Conservation (phyloP, 2,329 filamentous ascomycete genomes). For the Colletotrichum plurivorum region DNA sequence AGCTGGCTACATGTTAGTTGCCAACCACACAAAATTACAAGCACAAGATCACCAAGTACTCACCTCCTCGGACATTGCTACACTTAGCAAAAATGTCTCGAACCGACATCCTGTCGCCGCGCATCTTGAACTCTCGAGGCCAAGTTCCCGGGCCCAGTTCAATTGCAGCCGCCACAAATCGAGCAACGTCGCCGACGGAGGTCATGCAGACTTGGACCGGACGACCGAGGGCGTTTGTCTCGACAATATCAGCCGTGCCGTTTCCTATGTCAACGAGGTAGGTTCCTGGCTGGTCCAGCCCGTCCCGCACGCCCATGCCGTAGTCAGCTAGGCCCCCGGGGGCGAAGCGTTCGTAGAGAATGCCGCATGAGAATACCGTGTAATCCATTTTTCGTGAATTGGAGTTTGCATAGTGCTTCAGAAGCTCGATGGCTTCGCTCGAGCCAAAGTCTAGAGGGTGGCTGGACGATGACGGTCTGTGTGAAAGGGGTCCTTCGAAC, state of each 20-base stretch:
- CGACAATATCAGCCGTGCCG: conserved; percentile 72
- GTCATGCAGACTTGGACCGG: conserved; percentile 75
- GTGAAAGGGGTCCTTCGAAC: conserved; percentile 76
- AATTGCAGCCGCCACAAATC: conserved; percentile 79
- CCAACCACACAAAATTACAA: conserved; percentile 11
- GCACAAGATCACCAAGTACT: conserved; percentile 41
- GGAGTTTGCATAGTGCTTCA: conserved; percentile 67
- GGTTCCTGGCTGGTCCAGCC: conserved; percentile 70
- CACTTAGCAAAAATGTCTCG: conserved; percentile 69
- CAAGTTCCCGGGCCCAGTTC: conserved; percentile 73
- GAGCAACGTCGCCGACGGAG: conserved; percentile 77
- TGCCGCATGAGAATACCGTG: conserved; percentile 80
- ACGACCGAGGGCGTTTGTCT: conserved; percentile 64
- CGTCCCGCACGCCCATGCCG: conserved; percentile 70
- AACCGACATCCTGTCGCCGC: conserved; percentile 75
- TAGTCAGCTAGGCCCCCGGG: conserved; percentile 74
- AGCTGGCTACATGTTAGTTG: conserved; percentile 50
- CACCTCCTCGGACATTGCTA: conserved; percentile 64
- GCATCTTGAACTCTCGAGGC: conserved; percentile 79
- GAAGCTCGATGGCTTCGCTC: conserved; percentile 67
- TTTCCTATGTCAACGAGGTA: conserved; percentile 75
- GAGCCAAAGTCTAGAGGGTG: conserved; percentile 75
- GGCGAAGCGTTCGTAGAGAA: conserved; percentile 83
- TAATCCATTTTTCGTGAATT: conserved; percentile 70
- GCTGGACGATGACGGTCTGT: conserved; percentile 60